Percentiles rank a stretch among this genome's conserved stretches.
Evolutionary conservation across 2,329 filamentous ascomycete species (phyloP).

Genomic region (Colletotrichum tabaci): DNA sequence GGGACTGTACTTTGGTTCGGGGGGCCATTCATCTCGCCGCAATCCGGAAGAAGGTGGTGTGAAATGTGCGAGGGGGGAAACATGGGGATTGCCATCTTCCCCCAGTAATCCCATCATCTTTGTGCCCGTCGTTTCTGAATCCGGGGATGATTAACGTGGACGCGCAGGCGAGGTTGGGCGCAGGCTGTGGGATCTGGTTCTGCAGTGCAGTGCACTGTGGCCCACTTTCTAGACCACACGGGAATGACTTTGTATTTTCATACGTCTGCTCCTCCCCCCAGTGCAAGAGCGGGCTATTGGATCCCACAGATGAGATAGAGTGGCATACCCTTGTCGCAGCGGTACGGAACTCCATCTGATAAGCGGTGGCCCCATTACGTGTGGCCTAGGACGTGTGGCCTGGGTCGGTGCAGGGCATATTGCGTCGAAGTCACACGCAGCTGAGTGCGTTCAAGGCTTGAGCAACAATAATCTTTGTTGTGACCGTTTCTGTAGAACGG

Average conservation of each 20-base stretch:
- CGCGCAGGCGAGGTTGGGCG: conserved; percentile 13
- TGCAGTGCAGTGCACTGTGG: not conserved
- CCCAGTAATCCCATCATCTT: not conserved
- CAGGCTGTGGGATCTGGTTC: conserved; percentile 15
- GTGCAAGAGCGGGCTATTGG: not conserved
- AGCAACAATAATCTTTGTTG: not conserved
- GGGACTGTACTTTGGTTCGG: conserved; percentile 17
- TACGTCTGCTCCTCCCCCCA: not conserved
- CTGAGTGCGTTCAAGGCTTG: not conserved
- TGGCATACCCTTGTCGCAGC: not conserved
- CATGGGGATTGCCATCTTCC: conserved; percentile 22
- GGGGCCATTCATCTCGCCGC: conserved; percentile 7
- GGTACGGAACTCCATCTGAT: conserved; percentile 31
- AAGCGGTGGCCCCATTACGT: conserved; percentile 15
- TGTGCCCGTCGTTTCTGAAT: conserved; percentile 15
- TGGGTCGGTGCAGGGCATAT: too few species aligned
- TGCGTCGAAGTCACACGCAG: not conserved
- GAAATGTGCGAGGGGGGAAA: conserved; percentile 9
- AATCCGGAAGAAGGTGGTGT: not conserved
- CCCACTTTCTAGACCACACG: not conserved
- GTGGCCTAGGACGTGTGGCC: not conserved
- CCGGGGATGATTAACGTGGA: conserved; percentile 10
- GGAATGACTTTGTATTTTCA: not conserved
- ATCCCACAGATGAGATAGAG: not conserved
- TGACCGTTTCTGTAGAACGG: not conserved